Evolutionary conservation across 2,329 filamentous ascomycete genomes (phyloP).

Genomic region (Talaromyces islandicus): DNA sequence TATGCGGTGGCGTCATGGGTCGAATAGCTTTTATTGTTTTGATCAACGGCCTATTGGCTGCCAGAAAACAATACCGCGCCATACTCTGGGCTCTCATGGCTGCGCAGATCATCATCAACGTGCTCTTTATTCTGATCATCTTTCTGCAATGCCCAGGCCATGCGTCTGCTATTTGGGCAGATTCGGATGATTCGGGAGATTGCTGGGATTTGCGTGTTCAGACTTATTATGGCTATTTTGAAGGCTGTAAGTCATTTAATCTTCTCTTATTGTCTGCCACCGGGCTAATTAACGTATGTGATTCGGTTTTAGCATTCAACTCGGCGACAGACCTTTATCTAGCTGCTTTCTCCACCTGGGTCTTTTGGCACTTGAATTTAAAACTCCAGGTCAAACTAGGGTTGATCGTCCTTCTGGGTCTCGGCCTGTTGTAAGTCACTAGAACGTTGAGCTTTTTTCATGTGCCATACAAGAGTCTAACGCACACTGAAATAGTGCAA

Average conservation of each 20-base stretch:
- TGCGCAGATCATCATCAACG: conserved; percentile 19
- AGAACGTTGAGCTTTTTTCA: neutral
- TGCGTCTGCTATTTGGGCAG: conserved; percentile 16
- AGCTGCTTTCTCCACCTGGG: conserved; percentile 21
- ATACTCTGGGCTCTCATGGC: conserved; percentile 16
- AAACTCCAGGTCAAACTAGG: conserved; percentile 23
- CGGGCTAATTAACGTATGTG: neutral
- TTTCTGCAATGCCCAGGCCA: conserved; percentile 21
- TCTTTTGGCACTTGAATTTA: conserved; percentile 30
- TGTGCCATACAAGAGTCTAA: neutral
- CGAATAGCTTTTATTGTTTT: conserved; percentile 21
- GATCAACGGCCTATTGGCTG: conserved; percentile 16
- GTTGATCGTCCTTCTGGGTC: conserved; percentile 21
- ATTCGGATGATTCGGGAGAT: conserved; percentile 11
- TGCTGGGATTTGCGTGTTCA: conserved; percentile 19
- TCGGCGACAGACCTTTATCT: conserved; percentile 26
- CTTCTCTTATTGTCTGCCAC: neutral
- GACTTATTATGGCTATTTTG: conserved; percentile 22
- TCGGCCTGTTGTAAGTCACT: conserved; percentile 25
- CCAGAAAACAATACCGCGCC: conserved; percentile 12
- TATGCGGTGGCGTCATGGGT: conserved; percentile 17
- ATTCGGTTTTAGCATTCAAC: conserved; percentile 16
- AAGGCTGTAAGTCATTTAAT: conserved; percentile 16
- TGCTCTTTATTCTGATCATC: conserved; percentile 18
- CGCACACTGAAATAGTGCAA: conserved; percentile 15